Conservation (phyloP, 257 asterid genomes). For the Nicotiana attenuata region DNA sequence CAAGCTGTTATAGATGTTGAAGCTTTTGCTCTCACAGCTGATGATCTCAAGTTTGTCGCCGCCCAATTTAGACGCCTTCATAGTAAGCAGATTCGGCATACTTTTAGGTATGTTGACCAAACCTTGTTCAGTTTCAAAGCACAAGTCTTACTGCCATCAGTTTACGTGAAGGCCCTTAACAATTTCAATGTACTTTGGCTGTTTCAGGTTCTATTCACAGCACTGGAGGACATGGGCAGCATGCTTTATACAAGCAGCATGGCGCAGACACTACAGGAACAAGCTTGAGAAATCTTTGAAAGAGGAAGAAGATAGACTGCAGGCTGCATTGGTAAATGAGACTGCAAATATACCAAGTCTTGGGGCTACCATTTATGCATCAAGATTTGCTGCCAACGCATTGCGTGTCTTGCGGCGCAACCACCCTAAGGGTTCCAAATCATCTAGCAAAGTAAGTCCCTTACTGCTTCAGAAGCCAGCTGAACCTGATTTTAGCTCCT, state of each 20-base stretch:
- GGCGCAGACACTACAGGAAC: conserved; percentile 50
- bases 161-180: conserved; percentile 17
- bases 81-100: conserved; percentile 28
- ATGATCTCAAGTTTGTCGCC: conserved; percentile 27
- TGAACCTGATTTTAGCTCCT: conserved; percentile 51
- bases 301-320: conserved; percentile 43
- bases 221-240: conserved; percentile 84
- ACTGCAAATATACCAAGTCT: conserved; percentile 30
- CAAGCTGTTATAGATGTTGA: conserved; percentile 24
- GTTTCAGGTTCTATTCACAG: conserved; percentile 46
- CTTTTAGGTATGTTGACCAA: conserved; percentile 22
- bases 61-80: conserved; percentile 32
- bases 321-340: conserved; percentile 25
- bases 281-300: conserved; percentile 33
- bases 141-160: conserved; percentile 29
- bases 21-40: conserved; percentile 28
- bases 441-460: conserved; percentile 35
- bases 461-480: conserved; percentile 59
- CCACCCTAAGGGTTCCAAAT: conserved; percentile 9
- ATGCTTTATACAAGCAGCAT: conserved; percentile 64
- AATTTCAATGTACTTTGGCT: neutral
- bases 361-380: conserved; percentile 47
- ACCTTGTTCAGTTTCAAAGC: neutral
- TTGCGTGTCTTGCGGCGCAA: conserved; percentile 15
- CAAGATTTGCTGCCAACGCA: conserved; percentile 50